Percentiles rank a stretch among this genome's conserved stretches.
Conservation (phyloP, 2,329 filamentous ascomycete genomes). For the Sclerotinia spermophila region DNA sequence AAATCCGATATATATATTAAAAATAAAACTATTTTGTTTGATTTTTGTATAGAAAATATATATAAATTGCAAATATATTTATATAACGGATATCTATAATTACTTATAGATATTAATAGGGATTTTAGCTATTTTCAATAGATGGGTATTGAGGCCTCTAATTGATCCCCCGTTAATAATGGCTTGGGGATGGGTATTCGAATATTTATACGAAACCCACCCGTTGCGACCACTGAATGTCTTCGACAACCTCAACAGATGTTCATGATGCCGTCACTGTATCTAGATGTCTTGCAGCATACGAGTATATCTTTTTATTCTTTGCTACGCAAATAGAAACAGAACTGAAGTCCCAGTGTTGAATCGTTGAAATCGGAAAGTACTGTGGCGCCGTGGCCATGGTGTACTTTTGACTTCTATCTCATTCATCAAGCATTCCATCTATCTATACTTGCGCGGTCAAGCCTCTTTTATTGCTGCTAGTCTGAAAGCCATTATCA, state of each 20-base stretch:
- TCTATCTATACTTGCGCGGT: not conserved
- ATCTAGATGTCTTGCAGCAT: not conserved
- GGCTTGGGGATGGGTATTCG: too few relatives aligned
- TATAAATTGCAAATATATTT: too few relatives aligned
- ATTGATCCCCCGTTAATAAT: too few relatives aligned
- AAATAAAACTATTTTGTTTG: too few relatives aligned
- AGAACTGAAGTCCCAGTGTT: not conserved
- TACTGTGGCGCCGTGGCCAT: not conserved
- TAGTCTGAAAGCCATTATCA: not conserved
- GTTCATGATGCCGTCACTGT: not conserved
- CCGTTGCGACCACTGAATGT: too few relatives aligned
- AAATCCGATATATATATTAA: too few relatives aligned
- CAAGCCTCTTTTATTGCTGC: not conserved
- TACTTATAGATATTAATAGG: too few relatives aligned
- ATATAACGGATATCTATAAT: too few relatives aligned
- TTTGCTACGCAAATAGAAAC: not conserved
- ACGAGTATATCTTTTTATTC: not conserved
- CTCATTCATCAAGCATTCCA: not conserved
- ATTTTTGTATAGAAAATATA: too few relatives aligned
- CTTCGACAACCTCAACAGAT: not conserved
- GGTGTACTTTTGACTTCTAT: not conserved
- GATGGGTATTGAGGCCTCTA: too few relatives aligned
- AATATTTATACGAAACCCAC: too few relatives aligned
- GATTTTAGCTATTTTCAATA: too few relatives aligned
- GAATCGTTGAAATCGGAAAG: fast-evolving